phyloP scores from a whole-genome alignment of 2,329 filamentous ascomycete genomes.

The Penicillium olsonii region DNA sequence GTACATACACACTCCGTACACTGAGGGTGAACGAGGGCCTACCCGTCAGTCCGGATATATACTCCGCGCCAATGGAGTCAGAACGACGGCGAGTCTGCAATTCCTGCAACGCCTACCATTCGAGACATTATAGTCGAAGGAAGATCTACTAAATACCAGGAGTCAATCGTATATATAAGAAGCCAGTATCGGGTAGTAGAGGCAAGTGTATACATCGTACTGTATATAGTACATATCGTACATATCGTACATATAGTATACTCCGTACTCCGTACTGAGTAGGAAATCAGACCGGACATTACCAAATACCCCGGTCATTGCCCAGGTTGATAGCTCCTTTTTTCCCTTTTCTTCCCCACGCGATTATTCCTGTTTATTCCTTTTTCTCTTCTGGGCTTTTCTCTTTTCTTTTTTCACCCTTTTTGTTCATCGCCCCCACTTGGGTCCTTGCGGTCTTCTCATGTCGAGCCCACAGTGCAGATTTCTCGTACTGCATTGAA shows the following conservation, averaged over 20 bases:
- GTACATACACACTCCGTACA: too few species aligned
- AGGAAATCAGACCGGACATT: not conserved
- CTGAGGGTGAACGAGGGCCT: too few species aligned
- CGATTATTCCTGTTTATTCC: constrained; percentile 4
- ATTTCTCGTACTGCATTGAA: constrained; percentile 1
- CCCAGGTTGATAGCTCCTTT: not conserved
- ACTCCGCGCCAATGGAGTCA: not conserved
- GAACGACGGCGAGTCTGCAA: too few species aligned
- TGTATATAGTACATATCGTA: too few species aligned
- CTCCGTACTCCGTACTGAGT: not conserved
- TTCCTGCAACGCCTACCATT: too few species aligned
- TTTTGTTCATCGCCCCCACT: not conserved
- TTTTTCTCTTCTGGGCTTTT: constrained; percentile 2
- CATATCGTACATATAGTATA: too few species aligned
- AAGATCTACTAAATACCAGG: too few species aligned
- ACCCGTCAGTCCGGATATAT: not conserved
- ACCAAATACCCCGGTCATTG: not conserved
- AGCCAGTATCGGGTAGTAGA: too few species aligned
- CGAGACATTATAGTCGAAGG: too few species aligned
- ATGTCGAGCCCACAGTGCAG: constrained; percentile 5
- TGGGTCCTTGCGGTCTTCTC: not conserved
- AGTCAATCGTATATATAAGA: too few species aligned
- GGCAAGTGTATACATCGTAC: too few species aligned
- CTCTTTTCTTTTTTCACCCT: not conserved
- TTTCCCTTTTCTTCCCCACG: not conserved